Percentiles rank a stretch among this genome's conserved stretches.
phyloP scores from a whole-genome alignment of 169 alveolate species.

The Cryptosporidium sp. region DNA sequence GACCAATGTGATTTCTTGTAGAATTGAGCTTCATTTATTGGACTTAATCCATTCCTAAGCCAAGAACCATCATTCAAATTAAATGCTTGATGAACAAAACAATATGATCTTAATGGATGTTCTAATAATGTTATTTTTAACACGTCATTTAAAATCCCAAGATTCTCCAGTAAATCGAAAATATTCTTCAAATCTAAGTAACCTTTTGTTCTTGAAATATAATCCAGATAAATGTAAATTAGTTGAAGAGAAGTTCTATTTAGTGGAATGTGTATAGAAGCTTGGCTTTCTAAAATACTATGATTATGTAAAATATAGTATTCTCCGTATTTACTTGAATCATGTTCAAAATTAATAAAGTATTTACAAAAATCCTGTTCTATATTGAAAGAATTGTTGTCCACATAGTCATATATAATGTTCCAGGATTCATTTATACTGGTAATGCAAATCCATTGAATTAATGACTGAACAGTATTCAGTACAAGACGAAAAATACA shows the following conservation, averaged over 20 bases:
- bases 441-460: constrained; percentile 41
- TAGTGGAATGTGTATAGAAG: constrained; percentile 51
- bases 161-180: not conserved
- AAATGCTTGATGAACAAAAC: constrained; percentile 61
- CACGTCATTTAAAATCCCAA: constrained; percentile 28
- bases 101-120: constrained; percentile 55
- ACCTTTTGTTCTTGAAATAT: not conserved
- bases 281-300: not conserved
- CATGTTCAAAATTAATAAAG: constrained; percentile 8
- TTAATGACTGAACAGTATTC: constrained; percentile 30
- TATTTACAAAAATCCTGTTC: not conserved
- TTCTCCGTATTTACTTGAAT: not conserved
- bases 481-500: constrained; percentile 19
- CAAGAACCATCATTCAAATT: not conserved
- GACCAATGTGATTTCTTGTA: constrained; percentile 70
- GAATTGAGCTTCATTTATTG: constrained; percentile 59
- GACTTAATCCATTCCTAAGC: constrained; percentile 35
- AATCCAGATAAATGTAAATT: constrained; percentile 11
- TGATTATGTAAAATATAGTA: not conserved
- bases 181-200: not conserved
- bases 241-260: constrained; percentile 31
- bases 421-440: constrained; percentile 45
- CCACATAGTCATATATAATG: not conserved
- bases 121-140: constrained; percentile 14
- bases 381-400: not conserved